Evolutionary conservation across 1,139 yeast species (phyloP), one percentile per base, ranked within the genome.

Genomic region (Candida freyschussii): DNA sequence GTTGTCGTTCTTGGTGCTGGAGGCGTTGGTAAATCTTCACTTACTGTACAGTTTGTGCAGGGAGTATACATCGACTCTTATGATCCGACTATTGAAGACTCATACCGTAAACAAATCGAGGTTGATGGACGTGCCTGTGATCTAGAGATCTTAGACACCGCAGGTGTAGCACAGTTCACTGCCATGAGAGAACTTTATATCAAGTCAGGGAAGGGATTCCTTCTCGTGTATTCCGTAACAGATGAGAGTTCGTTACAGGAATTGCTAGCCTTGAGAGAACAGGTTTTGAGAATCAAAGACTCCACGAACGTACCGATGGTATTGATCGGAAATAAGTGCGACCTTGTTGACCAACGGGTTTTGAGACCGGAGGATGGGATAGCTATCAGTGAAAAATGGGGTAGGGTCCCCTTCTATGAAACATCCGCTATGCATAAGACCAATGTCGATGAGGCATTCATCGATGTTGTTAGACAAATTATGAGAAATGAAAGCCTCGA

Each of bases 31-130:
- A 91, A 91, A 57, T 85, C 96, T 15, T 96, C 96, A 19, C 67
- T 89, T 43, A 89, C 96, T 29, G 89, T 89, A 39, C 94, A 89
- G 59, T 72, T 81, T 50, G 87, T 87, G 33, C 96, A 87, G 59
- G 80, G 87, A 39, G 94, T 85, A 47, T 89, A 89, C 59, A 83
- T 89, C 36, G 95, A 87, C 58, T 91, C 94, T 37, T 91, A 91
- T 53, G 97, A 91, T 62, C 98, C 98, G 8, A 91, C 98, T 16
- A 91, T 91, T 50, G 98, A 91, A 61, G 98, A 91, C 57, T 85
- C 96, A 2, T 91, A 91, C 60, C 69, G 96, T 40, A 91, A 89
- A 52, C 94, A 86, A 48, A 79, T 89, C 39, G 91, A 85, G 53
- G 81, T 91, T 32, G 96, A 91, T 60, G 95, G 93, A 29, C 77